Conservation (phyloP, 345 rosid species). For the Salix suchowensis region DNA sequence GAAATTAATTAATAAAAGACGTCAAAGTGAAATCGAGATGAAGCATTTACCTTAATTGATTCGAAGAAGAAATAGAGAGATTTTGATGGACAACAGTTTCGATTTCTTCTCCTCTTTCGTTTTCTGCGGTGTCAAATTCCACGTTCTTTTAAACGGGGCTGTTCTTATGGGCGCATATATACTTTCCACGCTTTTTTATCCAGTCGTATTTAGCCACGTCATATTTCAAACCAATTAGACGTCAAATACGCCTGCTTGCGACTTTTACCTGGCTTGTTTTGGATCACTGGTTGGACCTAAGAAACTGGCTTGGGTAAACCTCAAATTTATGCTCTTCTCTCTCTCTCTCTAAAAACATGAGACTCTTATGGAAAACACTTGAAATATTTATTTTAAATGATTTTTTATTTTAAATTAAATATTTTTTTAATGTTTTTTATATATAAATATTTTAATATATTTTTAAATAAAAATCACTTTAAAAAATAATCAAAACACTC, state of each 20-base stretch:
- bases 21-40: not conserved
- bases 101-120: not conserved
- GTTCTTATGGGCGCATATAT: not conserved
- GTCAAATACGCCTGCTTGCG: not conserved
- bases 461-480: too few relatives aligned
- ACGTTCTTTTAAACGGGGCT: not conserved
- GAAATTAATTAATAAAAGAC: not conserved
- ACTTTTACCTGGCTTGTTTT: not conserved
- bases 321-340: not conserved
- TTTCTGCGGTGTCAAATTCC: not conserved
- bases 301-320: not conserved
- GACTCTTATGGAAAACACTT: too few relatives aligned
- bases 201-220: slow-evolving; percentile 17
- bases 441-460: too few relatives aligned
- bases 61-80: not conserved
- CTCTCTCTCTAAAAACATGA: too few relatives aligned
- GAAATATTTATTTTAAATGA: too few relatives aligned
- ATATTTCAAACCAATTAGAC: not conserved
- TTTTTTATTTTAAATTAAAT: too few relatives aligned
- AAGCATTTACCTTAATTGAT: not conserved
- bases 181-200: slow-evolving; percentile 1
- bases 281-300: not conserved
- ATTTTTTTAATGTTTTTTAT: too few relatives aligned
- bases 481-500: too few relatives aligned
- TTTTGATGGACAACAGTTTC: not conserved